Conservation (phyloP, 805 yeast species). For the Spathaspora sp. region DNA sequence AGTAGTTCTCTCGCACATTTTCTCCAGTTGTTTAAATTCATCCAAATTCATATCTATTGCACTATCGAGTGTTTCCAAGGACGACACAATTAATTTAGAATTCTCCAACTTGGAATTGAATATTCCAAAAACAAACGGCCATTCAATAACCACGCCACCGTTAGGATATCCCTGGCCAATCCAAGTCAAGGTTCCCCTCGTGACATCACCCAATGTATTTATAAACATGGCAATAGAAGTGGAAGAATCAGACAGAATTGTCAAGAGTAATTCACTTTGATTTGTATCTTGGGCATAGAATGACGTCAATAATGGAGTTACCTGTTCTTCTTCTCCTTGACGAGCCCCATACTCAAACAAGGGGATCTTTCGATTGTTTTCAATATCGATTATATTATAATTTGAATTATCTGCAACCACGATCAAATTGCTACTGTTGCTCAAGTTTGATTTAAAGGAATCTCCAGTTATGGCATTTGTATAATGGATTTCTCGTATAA, state of each 20-base stretch:
- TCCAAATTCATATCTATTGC: conserved; percentile 3
- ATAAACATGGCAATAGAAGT: conserved; percentile 41
- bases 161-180: conserved; percentile 31
- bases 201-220: conserved; percentile 35
- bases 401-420: conserved; percentile 28
- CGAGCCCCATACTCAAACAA: conserved; percentile 27
- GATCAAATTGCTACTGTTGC: conserved; percentile 20
- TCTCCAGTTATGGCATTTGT: conserved; percentile 23
- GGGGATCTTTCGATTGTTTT: conserved; percentile 28
- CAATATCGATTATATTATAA: conserved; percentile 36
- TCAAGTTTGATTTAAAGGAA: conserved; percentile 19
- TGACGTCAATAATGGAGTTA: conserved; percentile 22
- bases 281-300: conserved; percentile 16
- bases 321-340: conserved; percentile 6
- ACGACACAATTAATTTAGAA: conserved; percentile 16
- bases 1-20: not conserved
- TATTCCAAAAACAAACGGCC: conserved; percentile 36
- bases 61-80: conserved; percentile 22
- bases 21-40: conserved; percentile 1
- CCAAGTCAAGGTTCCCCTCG: conserved; percentile 41
- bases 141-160: conserved; percentile 25
- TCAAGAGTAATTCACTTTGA: conserved; percentile 26
- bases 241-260: conserved; percentile 28
- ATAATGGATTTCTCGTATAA: conserved; percentile 32
- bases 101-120: conserved; percentile 10